phyloP scores from a whole-genome alignment of 2,329 filamentous ascomycete species.

The Byssoonygena ceratinophila region DNA sequence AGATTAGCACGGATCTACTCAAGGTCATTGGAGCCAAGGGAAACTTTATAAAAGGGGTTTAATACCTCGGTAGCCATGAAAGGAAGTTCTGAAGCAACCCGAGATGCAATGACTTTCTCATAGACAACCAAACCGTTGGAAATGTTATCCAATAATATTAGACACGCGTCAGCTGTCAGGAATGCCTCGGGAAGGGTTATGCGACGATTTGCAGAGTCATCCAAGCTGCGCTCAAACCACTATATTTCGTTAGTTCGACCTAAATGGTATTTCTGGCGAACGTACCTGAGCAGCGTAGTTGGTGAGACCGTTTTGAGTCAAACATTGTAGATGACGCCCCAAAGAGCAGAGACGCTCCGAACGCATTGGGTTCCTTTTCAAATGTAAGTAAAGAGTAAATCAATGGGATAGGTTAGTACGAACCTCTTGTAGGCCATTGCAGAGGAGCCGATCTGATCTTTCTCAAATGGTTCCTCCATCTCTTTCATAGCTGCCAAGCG shows the following conservation, averaged over 20 bases:
- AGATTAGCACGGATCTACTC: background rate
- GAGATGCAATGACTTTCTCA: constrained; percentile 57
- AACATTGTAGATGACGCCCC: constrained; percentile 46
- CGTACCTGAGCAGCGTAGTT: constrained; percentile 51
- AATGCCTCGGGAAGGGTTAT: constrained; percentile 57
- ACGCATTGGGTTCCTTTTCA: constrained; percentile 11
- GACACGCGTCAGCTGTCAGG: constrained; percentile 57
- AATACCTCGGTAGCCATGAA: constrained; percentile 63
- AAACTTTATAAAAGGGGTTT: constrained; percentile 17
- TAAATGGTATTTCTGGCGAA: background rate
- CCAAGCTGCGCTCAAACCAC: constrained; percentile 68
- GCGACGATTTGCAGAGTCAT: constrained; percentile 47
- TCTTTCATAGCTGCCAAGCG: constrained; percentile 69
- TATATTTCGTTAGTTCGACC: constrained; percentile 41
- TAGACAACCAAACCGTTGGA: constrained; percentile 65
- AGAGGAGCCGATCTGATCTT: constrained; percentile 61
- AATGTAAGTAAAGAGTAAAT: background rate
- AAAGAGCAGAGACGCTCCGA: constrained; percentile 52
- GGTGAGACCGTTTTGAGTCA: constrained; percentile 48
- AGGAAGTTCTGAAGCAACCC: constrained; percentile 65
- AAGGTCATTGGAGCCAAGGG: background rate
- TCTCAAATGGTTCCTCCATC: constrained; percentile 74
- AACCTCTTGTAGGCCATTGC: constrained; percentile 60
- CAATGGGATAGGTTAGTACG: constrained; percentile 26
- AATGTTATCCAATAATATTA: constrained; percentile 58